A percentile compares a stretch with the other conserved stretches of the same genome.
Conservation (phyloP, 2,329 filamentous ascomycete species). For the Seiridium unicorne region DNA sequence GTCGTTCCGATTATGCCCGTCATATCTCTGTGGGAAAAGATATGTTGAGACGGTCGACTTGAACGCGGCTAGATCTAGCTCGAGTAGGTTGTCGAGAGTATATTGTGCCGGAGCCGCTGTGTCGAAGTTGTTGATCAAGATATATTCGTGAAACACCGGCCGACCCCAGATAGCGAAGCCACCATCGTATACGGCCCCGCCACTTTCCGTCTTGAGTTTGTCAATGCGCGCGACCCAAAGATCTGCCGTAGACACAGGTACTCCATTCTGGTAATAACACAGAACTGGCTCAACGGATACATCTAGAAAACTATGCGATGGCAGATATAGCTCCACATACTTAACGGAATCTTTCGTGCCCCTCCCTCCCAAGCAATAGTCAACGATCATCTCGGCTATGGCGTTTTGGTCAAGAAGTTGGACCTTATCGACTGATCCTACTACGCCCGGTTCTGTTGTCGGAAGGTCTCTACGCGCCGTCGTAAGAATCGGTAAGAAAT, state of each 20-base stretch:
- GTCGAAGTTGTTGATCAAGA: neutral
- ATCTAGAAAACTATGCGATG: neutral
- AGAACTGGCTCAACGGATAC: neutral
- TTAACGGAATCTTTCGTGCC: neutral
- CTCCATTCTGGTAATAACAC: neutral
- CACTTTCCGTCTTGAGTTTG: neutral
- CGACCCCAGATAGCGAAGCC: neutral
- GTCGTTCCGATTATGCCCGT: neutral
- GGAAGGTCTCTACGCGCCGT: too few relatives aligned
- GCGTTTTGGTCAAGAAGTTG: too few relatives aligned
- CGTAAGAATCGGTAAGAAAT: too few relatives aligned
- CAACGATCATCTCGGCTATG: neutral
- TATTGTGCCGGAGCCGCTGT: too few relatives aligned
- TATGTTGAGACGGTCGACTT: neutral
- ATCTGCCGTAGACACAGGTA: neutral
- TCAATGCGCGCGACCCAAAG: neutral
- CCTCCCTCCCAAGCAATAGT: neutral
- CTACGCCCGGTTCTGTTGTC: too few relatives aligned
- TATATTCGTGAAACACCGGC: neutral
- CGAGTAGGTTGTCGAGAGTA: neutral
- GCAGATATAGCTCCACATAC: neutral
- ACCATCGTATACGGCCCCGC: neutral
- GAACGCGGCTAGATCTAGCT: slow-evolving; percentile 1
- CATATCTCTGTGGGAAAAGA: neutral
- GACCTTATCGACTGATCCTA: too few relatives aligned